Base-by-base conservation (phyloP, 352 stramenopile species). In the Globisporangium emineosum region DNA sequence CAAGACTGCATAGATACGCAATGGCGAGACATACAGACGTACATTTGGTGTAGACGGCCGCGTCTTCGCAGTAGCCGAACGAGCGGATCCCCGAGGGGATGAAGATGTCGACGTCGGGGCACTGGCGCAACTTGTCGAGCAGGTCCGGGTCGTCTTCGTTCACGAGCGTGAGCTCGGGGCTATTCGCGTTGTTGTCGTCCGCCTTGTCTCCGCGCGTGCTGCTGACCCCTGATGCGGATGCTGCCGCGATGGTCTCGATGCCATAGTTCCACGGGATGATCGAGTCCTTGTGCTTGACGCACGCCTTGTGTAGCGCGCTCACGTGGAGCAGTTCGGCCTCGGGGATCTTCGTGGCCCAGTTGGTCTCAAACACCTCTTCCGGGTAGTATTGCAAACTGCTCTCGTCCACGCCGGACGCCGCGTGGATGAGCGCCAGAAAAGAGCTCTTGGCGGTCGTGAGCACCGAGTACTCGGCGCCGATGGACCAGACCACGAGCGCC, bases 11-110 rank as follows among this genome's bases (percentile, higher is more conserved):
- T 8, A 45, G 19, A 30, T 7, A 12, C 9, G 43, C 25, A 57
- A 25, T 13, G 17, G 9, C 33, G 53, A 10, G 2, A 1, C 13
- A 32, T 1, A 42, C 21, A 57, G 6, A 66, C 75, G 17, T 71
- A 89, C 78, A 87, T 43, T 89, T 87, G 5, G 79, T 71, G 59
- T 90, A 91, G 5, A 73, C 82, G 27, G 77, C 70, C 5, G 72
- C 73, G 54, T 91, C 82, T 50, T 91, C 82, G 67, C 82, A 91
- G 68, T 91, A 91, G 33, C 82, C 80, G 45, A 84, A 73, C 21
- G 63, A 69, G 15, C 80, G 76, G 17, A 89, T 65, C n/a, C 67
- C 71, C 8, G 50, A 6, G 0, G 82, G 78, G 27, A 86, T 58
- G 70, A 83, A 91, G 50, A 91, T 73, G 43, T 90, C 82, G n/a